Base-by-base conservation (phyloP, 495 filamentous ascomycete species). In the Aspergillus baeticus region DNA sequence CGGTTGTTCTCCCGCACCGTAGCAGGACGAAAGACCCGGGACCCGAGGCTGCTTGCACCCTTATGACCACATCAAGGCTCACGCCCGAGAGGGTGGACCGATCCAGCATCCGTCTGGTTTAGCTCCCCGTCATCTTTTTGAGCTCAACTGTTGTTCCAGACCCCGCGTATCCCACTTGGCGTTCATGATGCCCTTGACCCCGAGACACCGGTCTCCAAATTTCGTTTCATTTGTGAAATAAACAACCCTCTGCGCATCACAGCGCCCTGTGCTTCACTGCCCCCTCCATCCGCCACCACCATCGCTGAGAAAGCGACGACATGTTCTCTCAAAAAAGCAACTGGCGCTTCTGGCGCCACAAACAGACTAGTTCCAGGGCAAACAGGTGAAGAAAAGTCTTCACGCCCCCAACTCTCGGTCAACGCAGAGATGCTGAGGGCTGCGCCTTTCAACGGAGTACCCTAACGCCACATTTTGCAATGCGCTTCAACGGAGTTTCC, bases 91-190 rank as follows among this genome's bases (percentile, higher is more conserved):
- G 34, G 21, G 33, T 50, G 47, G 47, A 36, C 47, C 47, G 47
- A 50, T n/a, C 47, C 34, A 50, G 20, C 47, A 29, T 8, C 26
- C 26, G 26, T 5, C 18, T 43, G 18, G 17, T 22, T 22, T 13
- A 22, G 26, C 26, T 29, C 41, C 41, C 54, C 54, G 52, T 58
- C 55, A 45, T 60, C 35, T 15, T 42, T 37, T 41, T 34, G 39
- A 54, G 26, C 49, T 51, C 50, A 39, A 29, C 57, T 51, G 33
- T 57, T 47, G 61, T 60, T 63, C 61, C 61, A 64, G 58, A 49
- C 57, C 47, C 22, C 29, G 38, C n/a, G 18, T 15, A 14, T 1
- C 10, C 10, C 51, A 37, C 29, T 54, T 20, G 29, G 42, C 38
- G 23, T 42, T 18, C 35, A 34, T 11, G 5, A 1, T 13, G n/a